Conservation (phyloP, 148 eudicot species). For the Rhododendron williamsianum region DNA sequence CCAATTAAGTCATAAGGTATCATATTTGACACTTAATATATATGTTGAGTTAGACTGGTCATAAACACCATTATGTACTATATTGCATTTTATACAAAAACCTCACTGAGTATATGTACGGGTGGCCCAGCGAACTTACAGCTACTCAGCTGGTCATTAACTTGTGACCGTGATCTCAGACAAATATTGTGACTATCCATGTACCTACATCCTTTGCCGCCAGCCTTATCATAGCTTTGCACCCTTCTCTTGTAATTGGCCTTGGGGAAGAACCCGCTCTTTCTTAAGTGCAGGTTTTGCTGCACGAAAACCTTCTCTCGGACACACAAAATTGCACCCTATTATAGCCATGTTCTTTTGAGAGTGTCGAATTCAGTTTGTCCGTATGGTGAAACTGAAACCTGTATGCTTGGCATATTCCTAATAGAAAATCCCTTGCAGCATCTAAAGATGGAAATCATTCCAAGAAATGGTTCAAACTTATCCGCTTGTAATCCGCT, state of each 20-base stretch:
- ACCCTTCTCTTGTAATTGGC: conserved; percentile 11
- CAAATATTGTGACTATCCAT: conserved; percentile 1
- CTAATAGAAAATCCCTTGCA: conserved; percentile 1
- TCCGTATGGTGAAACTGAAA: neutral
- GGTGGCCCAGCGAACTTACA: conserved; percentile 9
- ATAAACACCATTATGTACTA: neutral
- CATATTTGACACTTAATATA: too few species aligned
- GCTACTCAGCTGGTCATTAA: neutral
- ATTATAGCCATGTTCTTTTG: conserved; percentile 2
- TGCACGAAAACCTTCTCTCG: conserved; percentile 8
- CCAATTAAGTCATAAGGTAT: neutral
- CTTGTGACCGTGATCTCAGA: neutral
- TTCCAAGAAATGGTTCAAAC: conserved; percentile 5
- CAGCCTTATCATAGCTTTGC: conserved; percentile 6
- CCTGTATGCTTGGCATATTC: conserved; percentile 9
- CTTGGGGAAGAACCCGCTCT: conserved; percentile 2
- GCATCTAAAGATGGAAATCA: conserved; percentile 1
- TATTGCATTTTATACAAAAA: neutral
- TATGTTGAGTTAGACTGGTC: neutral
- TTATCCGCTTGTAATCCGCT: neutral
- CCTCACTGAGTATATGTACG: conserved; percentile 6
- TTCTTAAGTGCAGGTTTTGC: conserved; percentile 5
- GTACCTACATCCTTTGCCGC: conserved; percentile 2
- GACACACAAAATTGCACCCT: conserved; percentile 1
- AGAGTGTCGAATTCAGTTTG: conserved; percentile 6